phyloP scores from a whole-genome alignment of 768 basidiomycete species.

The Phylloporus sp. region DNA sequence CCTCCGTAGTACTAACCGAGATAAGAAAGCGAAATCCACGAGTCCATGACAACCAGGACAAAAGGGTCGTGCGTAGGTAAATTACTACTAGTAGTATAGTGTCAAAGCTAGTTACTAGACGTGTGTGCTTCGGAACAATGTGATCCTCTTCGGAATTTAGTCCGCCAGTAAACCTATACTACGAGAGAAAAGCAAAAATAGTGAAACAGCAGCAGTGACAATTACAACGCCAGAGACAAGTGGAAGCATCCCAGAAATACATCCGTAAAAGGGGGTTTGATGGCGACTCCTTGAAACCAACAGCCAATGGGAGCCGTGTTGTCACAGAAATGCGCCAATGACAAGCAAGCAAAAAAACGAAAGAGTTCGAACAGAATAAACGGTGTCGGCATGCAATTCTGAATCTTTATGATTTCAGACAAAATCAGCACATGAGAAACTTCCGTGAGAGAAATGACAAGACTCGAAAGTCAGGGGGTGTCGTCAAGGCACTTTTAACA shows the following conservation, averaged over 20 bases:
- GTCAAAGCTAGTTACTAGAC: background rate
- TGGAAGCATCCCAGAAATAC: background rate
- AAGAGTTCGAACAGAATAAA: background rate
- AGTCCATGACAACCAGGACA: background rate
- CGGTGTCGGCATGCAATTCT: slow-evolving; percentile 15
- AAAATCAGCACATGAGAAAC: background rate
- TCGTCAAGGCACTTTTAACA: slow-evolving; percentile 1
- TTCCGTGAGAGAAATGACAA: background rate
- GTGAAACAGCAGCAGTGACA: background rate
- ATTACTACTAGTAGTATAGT: background rate
- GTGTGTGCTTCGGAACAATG: background rate
- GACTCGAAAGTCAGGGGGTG: background rate
- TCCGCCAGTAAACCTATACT: background rate
- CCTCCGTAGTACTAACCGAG: too few species aligned
- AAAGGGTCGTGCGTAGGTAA: background rate
- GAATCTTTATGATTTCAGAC: slow-evolving; percentile 3
- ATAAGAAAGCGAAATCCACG: background rate
- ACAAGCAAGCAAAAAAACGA: background rate
- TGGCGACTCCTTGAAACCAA: background rate
- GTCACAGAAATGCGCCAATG: background rate
- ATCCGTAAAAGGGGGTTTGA: background rate
- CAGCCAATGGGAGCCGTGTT: background rate
- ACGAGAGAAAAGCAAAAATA: background rate
- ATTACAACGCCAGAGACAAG: background rate
- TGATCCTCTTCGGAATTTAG: background rate